These are phyloP conservation scores for Debaryomycetaceae sp. DNA, from an alignment of 1,139 yeast species.

Conservation along the genomic window DNA sequence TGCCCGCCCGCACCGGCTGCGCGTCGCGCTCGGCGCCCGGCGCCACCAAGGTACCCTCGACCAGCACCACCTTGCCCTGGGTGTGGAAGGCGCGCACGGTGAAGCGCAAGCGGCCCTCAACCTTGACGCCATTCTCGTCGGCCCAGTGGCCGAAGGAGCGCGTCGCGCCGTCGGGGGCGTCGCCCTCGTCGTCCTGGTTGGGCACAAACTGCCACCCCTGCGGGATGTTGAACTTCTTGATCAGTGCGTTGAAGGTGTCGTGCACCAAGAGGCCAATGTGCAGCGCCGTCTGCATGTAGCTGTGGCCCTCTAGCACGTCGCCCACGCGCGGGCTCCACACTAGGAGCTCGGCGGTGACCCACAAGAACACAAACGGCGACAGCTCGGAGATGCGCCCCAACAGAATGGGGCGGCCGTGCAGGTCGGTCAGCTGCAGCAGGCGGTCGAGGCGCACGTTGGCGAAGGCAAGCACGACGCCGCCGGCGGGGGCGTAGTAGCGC, in stretches of 20 bases:
- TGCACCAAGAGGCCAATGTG: constrained; percentile 88
- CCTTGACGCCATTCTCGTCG: constrained; percentile 64
- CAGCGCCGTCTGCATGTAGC: constrained; percentile 90
- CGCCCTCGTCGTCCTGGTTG: constrained; percentile 60
- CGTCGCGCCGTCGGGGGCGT: constrained; percentile 22
- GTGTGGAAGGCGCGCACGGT: constrained; percentile 69
- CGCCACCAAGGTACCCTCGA: constrained; percentile 75
- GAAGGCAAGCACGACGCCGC: constrained; percentile 83
- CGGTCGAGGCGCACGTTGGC: constrained; percentile 48
- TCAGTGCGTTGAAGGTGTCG: constrained; percentile 93
- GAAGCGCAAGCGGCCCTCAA: constrained; percentile 80
- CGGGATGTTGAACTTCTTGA: constrained; percentile 81
- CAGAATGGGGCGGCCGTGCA: constrained; percentile 19
- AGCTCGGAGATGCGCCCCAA: constrained; percentile 61
- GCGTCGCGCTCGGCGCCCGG: constrained; percentile 58
- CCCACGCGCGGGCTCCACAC: constrained; percentile 89
- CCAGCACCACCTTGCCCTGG: constrained; percentile 75
- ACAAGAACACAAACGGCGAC: constrained; percentile 82
- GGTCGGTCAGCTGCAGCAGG: constrained; percentile 30
- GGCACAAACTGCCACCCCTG: constrained; percentile 78
- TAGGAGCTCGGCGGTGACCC: constrained; percentile 81
- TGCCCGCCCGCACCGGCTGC: constrained; percentile 38
- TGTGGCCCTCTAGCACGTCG: constrained; percentile 78
- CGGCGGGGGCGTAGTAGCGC: constrained; percentile 69
- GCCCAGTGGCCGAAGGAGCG: constrained; percentile 80